These are phyloP conservation scores for Pleurotus pulmonarius DNA, from an alignment of 768 basidiomycete genomes.

Conservation along the genomic window DNA sequence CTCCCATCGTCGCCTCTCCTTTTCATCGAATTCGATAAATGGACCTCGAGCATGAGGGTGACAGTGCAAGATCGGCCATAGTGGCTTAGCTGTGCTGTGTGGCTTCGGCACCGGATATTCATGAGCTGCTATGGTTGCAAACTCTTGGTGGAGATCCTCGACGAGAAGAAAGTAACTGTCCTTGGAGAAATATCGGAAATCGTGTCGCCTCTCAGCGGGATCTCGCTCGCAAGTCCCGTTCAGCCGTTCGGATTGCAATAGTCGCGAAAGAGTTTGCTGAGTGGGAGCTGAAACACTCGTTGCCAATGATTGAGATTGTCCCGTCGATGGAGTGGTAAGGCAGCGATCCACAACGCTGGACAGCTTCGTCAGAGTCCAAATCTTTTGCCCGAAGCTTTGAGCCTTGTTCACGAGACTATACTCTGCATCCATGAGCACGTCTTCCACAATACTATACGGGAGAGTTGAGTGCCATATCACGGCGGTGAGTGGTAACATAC, in stretches of 20 bases:
- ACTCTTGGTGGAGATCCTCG: conserved; percentile 83
- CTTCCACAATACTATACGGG: conserved; percentile 13
- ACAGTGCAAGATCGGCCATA: conserved; percentile 85
- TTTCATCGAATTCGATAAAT: conserved; percentile 72
- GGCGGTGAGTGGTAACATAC: conserved; percentile 32
- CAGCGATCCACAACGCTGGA: conserved; percentile 72
- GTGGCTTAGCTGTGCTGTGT: conserved; percentile 50
- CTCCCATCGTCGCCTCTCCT: conserved; percentile 66
- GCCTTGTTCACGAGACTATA: conserved; percentile 61
- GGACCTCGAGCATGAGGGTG: conserved; percentile 72
- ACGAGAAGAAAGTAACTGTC: conserved; percentile 79
- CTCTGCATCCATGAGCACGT: conserved; percentile 22
- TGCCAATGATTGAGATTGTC: conserved; percentile 12
- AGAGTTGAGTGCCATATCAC: background rate
- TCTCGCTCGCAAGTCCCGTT: conserved; percentile 92
- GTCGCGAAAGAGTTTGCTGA: conserved; percentile 51
- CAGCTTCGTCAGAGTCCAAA: conserved; percentile 78
- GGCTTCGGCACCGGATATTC: conserved; percentile 67
- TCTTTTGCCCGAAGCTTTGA: conserved; percentile 69
- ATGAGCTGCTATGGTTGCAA: conserved; percentile 80
- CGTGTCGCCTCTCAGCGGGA: conserved; percentile 80
- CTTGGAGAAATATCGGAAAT: conserved; percentile 82
- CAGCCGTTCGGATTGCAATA: conserved; percentile 77
- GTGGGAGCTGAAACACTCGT: conserved; percentile 18
- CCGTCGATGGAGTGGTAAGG: conserved; percentile 33